Percentiles rank a stretch among this genome's conserved stretches.
These are phyloP conservation scores for Ascochyta koolunga DNA, from an alignment of 2,329 filamentous ascomycete genomes.

Conservation along the genomic window DNA sequence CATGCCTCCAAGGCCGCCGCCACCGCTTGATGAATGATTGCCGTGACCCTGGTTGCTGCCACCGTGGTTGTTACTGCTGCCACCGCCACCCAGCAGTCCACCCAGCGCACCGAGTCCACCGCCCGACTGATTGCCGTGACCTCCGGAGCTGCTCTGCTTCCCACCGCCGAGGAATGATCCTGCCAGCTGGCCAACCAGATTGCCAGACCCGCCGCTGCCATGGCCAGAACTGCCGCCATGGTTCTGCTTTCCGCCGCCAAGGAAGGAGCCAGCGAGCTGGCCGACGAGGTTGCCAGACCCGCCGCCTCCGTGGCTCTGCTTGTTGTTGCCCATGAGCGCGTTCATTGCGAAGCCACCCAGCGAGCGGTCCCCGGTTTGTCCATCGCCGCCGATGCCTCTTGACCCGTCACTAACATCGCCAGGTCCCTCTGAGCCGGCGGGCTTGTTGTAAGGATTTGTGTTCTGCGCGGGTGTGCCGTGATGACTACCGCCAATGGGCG, in stretches of 20 bases:
- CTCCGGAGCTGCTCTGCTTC: slow-evolving; percentile 46
- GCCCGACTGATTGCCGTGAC: slow-evolving; percentile 21
- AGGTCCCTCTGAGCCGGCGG: slow-evolving; percentile 50
- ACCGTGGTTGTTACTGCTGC: slow-evolving; percentile 5
- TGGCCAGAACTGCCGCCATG: slow-evolving; percentile 37
- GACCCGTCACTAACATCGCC: slow-evolving; percentile 50
- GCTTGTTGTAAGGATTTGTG: slow-evolving; percentile 67
- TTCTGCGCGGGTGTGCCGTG: slow-evolving; percentile 48
- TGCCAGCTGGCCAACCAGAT: slow-evolving; percentile 61
- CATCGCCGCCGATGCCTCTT: slow-evolving; percentile 55
- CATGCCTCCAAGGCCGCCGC: slow-evolving; percentile 37
- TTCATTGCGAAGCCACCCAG: slow-evolving; percentile 69
- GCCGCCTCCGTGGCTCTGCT: slow-evolving; percentile 38
- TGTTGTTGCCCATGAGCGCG: slow-evolving; percentile 53
- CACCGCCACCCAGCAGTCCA: slow-evolving; percentile 14
- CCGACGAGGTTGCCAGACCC: slow-evolving; percentile 52
- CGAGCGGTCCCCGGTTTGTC: slow-evolving; percentile 61
- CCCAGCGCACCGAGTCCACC: slow-evolving; percentile 32
- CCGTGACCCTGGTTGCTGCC: slow-evolving; percentile 8
- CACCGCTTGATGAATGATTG: slow-evolving; percentile 5
- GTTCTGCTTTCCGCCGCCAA: slow-evolving; percentile 44
- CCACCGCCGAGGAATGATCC: slow-evolving; percentile 51
- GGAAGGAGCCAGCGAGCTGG: slow-evolving; percentile 61
- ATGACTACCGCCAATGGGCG: slow-evolving; percentile 64
- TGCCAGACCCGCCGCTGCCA: slow-evolving; percentile 44